Conservation (phyloP, 768 basidiomycete genomes). For the Hypholoma fasciculare region DNA sequence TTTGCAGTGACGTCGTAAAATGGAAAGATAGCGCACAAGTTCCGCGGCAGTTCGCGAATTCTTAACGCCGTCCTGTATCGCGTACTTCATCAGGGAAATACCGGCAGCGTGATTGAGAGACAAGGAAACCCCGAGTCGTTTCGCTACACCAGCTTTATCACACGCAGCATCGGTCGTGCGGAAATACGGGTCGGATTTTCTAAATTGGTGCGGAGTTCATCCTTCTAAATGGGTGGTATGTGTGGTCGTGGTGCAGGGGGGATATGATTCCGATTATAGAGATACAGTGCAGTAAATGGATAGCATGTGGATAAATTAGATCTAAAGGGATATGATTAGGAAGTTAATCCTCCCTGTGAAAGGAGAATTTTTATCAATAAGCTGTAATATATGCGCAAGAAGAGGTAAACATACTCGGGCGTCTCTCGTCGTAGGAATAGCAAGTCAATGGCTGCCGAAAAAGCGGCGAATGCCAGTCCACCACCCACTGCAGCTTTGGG, state of each 20-base stretch:
- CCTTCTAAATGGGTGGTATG: neutral
- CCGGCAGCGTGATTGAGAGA: too few relatives aligned
- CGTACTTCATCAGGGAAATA: too few relatives aligned
- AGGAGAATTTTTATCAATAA: neutral
- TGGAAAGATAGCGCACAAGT: too few relatives aligned
- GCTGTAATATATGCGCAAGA: neutral
- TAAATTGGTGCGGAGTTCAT: neutral
- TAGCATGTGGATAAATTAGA: constrained; percentile 21
- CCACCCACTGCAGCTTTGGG: constrained; percentile 87
- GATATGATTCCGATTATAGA: constrained; percentile 24
- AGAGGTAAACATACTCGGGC: constrained; percentile 47
- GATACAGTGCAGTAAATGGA: constrained; percentile 19
- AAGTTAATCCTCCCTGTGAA: constrained; percentile 39
- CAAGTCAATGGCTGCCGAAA: constrained; percentile 88
- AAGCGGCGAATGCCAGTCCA: constrained; percentile 89
- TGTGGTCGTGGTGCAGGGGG: neutral
- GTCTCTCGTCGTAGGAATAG: constrained; percentile 75
- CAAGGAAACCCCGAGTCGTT: too few relatives aligned
- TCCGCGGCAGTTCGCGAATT: too few relatives aligned
- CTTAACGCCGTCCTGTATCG: too few relatives aligned
- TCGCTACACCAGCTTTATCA: too few relatives aligned
- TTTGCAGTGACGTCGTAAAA: too few relatives aligned
- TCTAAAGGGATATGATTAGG: constrained; percentile 13
- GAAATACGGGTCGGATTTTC: neutral
- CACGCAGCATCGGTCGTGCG: too few relatives aligned